Evolutionary conservation across 2,329 filamentous ascomycete species (phyloP).

Genomic region (Colletotrichum sansevieriae): DNA sequence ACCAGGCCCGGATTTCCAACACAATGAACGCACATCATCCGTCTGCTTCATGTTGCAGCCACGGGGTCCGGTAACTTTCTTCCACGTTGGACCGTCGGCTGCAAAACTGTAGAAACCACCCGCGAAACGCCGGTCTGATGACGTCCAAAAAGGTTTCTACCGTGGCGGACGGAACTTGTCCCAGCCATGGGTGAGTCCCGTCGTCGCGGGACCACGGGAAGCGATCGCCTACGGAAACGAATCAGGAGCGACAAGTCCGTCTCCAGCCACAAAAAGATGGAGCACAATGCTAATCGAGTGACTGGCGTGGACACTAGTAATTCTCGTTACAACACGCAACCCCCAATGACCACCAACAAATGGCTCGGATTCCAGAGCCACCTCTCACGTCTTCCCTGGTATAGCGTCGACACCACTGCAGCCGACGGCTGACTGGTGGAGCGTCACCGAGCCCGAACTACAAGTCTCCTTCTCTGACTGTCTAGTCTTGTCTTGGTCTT

Average conservation of each 20-base stretch:
- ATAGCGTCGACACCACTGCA: slow-evolving; percentile 30
- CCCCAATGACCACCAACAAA: slow-evolving; percentile 2
- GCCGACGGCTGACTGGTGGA: slow-evolving; percentile 36
- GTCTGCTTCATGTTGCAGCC: slow-evolving; percentile 18
- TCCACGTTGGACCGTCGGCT: slow-evolving; percentile 4
- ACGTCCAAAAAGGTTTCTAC: background rate
- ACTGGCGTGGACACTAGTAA: slow-evolving; percentile 26
- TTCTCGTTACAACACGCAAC: slow-evolving; percentile 32
- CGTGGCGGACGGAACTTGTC: slow-evolving; percentile 4
- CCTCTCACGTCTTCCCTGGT: slow-evolving; percentile 14
- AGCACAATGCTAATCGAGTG: slow-evolving; percentile 17
- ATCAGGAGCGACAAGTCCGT: slow-evolving; percentile 17
- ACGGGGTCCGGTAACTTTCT: slow-evolving; percentile 3
- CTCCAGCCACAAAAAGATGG: slow-evolving; percentile 30
- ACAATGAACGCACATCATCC: background rate
- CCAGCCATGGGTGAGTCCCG: background rate
- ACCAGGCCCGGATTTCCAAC: background rate
- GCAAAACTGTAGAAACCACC: slow-evolving; percentile 11
- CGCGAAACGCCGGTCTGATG: background rate
- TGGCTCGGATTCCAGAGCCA: slow-evolving; percentile 1
- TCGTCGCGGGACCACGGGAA: slow-evolving; percentile 31
- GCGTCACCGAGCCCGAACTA: slow-evolving; percentile 26
- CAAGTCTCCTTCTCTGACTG: slow-evolving; percentile 28
- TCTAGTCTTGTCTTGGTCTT: slow-evolving; percentile 28
- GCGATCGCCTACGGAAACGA: slow-evolving; percentile 18